phyloP scores from a whole-genome alignment of 495 filamentous ascomycete species.

The Xylaria scruposa region DNA sequence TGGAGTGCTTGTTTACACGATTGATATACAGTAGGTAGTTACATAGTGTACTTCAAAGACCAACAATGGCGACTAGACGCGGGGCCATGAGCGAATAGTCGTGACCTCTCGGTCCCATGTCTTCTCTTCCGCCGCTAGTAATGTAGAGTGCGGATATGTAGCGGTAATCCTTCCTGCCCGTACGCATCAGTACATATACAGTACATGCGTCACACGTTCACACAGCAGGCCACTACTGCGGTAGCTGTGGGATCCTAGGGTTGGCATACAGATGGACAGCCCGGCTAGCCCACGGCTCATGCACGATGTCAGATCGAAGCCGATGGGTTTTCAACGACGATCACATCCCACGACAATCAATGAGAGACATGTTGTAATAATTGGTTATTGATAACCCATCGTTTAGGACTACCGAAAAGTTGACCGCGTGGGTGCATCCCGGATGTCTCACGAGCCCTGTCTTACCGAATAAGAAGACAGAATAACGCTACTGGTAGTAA shows the following conservation, averaged over 20 bases:
- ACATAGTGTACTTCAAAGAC: background rate
- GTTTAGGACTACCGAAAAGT: background rate
- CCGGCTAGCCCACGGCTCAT: slow-evolving; percentile 38
- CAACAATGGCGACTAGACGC: background rate
- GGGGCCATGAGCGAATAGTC: background rate
- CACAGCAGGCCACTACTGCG: slow-evolving; percentile 31
- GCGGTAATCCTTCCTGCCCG: slow-evolving; percentile 28
- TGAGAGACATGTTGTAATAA: background rate
- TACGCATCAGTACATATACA: slow-evolving; percentile 20
- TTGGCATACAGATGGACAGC: slow-evolving; percentile 35
- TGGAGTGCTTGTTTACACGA: background rate
- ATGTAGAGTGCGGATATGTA: slow-evolving; percentile 35
- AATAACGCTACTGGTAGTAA: background rate
- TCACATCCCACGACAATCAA: slow-evolving; percentile 31
- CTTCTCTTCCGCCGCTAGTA: slow-evolving; percentile 30
- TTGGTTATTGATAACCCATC: background rate
- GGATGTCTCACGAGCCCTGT: slow-evolving; percentile 21
- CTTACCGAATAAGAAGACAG: background rate
- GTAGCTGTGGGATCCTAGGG: slow-evolving; percentile 28
- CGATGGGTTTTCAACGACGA: slow-evolving; percentile 39
- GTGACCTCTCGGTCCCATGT: slow-evolving; percentile 19
- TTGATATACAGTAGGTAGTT: slow-evolving; percentile 7
- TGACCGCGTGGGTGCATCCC: slow-evolving; percentile 21
- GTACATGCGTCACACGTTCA: slow-evolving; percentile 29
- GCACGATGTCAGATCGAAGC: slow-evolving; percentile 46